phyloP scores from a whole-genome alignment of 306 rosid species.

The Heteromeles arbutifolia region DNA sequence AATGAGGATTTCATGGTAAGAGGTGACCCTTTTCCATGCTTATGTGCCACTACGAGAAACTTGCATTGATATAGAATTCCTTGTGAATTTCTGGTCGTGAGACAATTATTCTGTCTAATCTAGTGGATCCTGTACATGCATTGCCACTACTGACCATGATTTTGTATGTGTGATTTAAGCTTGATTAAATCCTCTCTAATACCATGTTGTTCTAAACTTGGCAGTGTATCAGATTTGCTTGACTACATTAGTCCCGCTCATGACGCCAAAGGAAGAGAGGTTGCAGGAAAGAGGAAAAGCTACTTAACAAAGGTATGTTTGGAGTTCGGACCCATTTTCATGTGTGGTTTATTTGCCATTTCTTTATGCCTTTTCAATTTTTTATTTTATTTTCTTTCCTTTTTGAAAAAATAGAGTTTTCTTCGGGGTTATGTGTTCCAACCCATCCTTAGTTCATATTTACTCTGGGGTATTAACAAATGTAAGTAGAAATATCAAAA shows the following conservation, averaged over 20 bases:
- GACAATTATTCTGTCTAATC: background rate
- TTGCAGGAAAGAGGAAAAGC: slow-evolving; percentile 62
- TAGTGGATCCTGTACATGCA: background rate
- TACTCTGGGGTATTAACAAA: background rate
- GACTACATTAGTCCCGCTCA: slow-evolving; percentile 89
- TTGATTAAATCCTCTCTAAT: slow-evolving; percentile 1
- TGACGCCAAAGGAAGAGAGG: slow-evolving; percentile 68
- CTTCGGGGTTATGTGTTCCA: background rate
- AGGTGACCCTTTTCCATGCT: background rate
- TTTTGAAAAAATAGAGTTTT: background rate
- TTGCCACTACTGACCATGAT: background rate
- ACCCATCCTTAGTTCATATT: background rate
- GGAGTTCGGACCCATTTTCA: background rate
- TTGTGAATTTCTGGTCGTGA: background rate
- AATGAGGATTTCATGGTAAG: background rate
- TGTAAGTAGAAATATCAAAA: background rate
- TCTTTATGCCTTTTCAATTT: background rate
- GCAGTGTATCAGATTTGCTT: slow-evolving; percentile 94
- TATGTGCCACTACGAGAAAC: background rate
- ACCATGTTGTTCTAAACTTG: slow-evolving; percentile 9
- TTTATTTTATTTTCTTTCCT: background rate
- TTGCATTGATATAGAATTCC: background rate
- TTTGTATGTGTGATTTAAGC: background rate
- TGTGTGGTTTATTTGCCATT: background rate
- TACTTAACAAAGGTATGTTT: slow-evolving; percentile 52